phyloP scores from a whole-genome alignment of 495 filamentous ascomycete species.

The Penicillium turbatum region DNA sequence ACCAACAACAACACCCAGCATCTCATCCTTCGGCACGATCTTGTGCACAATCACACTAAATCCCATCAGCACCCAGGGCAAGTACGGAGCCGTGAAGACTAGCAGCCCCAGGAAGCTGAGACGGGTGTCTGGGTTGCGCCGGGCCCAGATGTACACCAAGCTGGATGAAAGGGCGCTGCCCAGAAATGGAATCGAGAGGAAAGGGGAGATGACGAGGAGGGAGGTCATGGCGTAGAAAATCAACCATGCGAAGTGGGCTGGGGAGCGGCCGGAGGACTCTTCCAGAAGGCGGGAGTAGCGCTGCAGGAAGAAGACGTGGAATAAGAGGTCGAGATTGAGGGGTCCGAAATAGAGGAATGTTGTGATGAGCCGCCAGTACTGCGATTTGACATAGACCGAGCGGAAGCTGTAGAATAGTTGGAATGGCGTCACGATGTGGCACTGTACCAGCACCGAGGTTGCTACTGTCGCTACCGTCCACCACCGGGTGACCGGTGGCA shows the following conservation, averaged over 20 bases:
- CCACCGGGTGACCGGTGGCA: slow-evolving; percentile 90
- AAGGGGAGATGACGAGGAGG: slow-evolving; percentile 74
- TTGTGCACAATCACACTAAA: slow-evolving; percentile 85
- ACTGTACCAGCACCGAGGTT: slow-evolving; percentile 89
- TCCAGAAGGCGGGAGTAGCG: slow-evolving; percentile 94
- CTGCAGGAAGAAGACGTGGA: slow-evolving; percentile 98
- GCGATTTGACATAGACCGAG: slow-evolving; percentile 81
- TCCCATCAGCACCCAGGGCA: slow-evolving; percentile 94
- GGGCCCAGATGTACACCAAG: slow-evolving; percentile 97
- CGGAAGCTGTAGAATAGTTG: slow-evolving; percentile 96
- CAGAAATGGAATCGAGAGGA: slow-evolving; percentile 83
- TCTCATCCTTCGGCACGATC: slow-evolving; percentile 87
- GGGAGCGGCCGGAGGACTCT: slow-evolving; percentile 82
- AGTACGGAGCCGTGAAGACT: slow-evolving; percentile 87
- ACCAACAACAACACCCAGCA: slow-evolving; percentile 87
- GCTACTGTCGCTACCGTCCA: slow-evolving; percentile 92
- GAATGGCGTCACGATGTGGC: slow-evolving; percentile 82
- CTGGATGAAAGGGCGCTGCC: slow-evolving; percentile 85
- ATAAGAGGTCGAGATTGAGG: slow-evolving; percentile 88
- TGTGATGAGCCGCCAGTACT: slow-evolving; percentile 95
- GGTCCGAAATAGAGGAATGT: slow-evolving; percentile 98
- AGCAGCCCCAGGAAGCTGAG: slow-evolving; percentile 87
- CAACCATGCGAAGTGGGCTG: slow-evolving; percentile 93
- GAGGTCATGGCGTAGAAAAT: slow-evolving; percentile 76
- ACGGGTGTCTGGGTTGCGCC: slow-evolving; percentile 86